phyloP scores from a whole-genome alignment of 2,329 filamentous ascomycete genomes.

The Xylaria sp. region DNA sequence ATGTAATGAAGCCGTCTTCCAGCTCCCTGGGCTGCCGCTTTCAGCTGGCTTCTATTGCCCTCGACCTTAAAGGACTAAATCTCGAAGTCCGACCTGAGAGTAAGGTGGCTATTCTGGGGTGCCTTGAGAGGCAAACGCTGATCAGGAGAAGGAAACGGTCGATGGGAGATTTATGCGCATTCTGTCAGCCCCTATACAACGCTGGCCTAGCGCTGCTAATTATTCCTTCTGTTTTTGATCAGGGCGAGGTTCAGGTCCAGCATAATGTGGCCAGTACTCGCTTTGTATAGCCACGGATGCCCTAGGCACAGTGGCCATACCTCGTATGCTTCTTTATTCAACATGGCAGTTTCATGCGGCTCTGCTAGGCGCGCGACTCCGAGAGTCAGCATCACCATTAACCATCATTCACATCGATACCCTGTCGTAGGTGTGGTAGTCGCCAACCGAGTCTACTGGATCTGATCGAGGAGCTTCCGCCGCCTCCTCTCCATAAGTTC shows the following conservation, averaged over 20 bases:
- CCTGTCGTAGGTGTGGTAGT: constrained; percentile 1
- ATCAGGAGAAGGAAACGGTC: neutral
- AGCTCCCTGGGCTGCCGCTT: neutral
- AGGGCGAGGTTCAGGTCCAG: neutral
- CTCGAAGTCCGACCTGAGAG: no score
- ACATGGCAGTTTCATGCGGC: neutral
- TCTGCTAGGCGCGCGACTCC: neutral
- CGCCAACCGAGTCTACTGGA: constrained; percentile 52
- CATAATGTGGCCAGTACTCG: neutral
- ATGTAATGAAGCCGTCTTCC: neutral
- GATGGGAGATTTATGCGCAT: neutral
- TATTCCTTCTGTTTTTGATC: neutral
- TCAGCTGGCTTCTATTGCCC: neutral
- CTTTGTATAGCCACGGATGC: neutral
- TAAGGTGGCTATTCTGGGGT: neutral
- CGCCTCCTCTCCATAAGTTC: constrained; percentile 89
- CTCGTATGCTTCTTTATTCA: neutral
- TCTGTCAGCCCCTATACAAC: neutral
- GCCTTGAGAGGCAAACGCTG: neutral
- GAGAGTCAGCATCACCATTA: neutral
- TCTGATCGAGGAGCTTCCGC: constrained; percentile 84
- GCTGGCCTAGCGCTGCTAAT: neutral
- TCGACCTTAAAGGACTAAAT: neutral
- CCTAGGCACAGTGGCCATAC: neutral
- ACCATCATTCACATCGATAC: neutral